A percentile compares a stretch with the other conserved stretches of the same genome.
Evolutionary conservation across 345 rosid genomes (phyloP).

Genomic region (Excoecaria cochinchinensis): DNA sequence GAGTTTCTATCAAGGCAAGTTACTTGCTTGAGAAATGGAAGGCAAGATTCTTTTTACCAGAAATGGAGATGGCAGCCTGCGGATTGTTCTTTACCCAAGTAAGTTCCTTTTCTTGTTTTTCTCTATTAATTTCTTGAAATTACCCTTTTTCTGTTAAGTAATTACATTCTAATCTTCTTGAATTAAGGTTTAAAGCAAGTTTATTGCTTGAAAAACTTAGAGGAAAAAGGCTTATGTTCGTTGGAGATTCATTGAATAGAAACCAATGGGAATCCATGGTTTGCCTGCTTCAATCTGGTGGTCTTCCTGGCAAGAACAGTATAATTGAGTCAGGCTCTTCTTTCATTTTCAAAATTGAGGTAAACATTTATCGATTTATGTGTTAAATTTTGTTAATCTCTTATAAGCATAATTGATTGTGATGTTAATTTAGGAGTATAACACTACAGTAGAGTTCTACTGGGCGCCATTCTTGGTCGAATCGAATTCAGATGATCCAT

Average conservation of each 20-base stretch:
- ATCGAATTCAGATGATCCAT: conserved; percentile 59
- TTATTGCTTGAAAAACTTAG: conserved; percentile 52
- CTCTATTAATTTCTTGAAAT: too few species aligned
- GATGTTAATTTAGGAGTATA: conserved; percentile 48
- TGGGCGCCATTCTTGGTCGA: conserved; percentile 74
- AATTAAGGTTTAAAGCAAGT: conserved; percentile 49
- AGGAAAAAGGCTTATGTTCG: conserved; percentile 63
- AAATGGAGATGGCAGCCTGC: conserved; percentile 38
- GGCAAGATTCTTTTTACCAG: conserved; percentile 28
- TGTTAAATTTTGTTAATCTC: background rate
- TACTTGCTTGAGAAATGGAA: conserved; percentile 30
- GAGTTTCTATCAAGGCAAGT: conserved; percentile 29
- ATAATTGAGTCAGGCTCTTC: conserved; percentile 35
- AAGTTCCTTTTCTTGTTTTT: background rate
- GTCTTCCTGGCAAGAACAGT: conserved; percentile 40
- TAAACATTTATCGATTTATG: background rate
- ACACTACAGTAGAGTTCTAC: conserved; percentile 52
- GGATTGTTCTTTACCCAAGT: conserved; percentile 34
- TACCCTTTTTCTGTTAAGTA: background rate
- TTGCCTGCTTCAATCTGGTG: conserved; percentile 57
- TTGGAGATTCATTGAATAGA: conserved; percentile 64
- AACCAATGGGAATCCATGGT: conserved; percentile 71
- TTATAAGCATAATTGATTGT: background rate
- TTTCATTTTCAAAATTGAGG: conserved; percentile 45
- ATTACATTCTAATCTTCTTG: background rate